These are phyloP conservation scores for Serpula lacrymans DNA, from an alignment of 768 basidiomycete species.

Conservation along the genomic window DNA sequence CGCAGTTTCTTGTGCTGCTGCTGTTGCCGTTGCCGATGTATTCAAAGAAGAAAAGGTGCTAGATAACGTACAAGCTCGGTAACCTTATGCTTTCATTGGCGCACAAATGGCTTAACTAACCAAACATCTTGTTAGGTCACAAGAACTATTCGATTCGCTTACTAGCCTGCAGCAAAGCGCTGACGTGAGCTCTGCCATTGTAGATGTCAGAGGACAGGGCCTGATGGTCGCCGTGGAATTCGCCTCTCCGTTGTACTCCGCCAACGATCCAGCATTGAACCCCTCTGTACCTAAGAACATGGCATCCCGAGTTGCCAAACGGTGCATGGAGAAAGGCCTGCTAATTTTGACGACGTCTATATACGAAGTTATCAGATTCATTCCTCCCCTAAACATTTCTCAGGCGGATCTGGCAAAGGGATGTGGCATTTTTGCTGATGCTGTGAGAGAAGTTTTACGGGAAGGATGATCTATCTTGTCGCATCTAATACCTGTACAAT, in stretches of 20 bases:
- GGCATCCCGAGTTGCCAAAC: conserved; percentile 67
- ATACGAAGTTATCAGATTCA: conserved; percentile 88
- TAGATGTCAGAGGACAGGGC: conserved; percentile 86
- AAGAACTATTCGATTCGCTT: conserved; percentile 66
- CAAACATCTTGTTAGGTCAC: conserved; percentile 43
- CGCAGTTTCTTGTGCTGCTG: conserved; percentile 89
- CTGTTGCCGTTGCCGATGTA: conserved; percentile 72
- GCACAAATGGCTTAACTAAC: conserved; percentile 5
- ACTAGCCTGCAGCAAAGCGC: conserved; percentile 53
- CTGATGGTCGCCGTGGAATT: conserved; percentile 89
- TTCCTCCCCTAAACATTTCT: conserved; percentile 84
- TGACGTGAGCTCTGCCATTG: conserved; percentile 52
- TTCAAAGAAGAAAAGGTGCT: conserved; percentile 81
- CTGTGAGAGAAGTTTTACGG: conserved; percentile 64
- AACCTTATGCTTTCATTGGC: conserved; percentile 9
- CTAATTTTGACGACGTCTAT: conserved; percentile 86
- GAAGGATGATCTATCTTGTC: conserved; percentile 26
- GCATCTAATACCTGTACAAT: not conserved
- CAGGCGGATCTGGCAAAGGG: conserved; percentile 73
- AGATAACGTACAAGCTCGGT: conserved; percentile 75
- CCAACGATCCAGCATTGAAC: conserved; percentile 42
- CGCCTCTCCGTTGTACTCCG: conserved; percentile 55
- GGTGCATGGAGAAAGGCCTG: conserved; percentile 84
- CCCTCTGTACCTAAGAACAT: conserved; percentile 46
- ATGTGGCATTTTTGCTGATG: conserved; percentile 59